phyloP scores from a whole-genome alignment of 805 yeast genomes.

The Candida odintsovae region DNA sequence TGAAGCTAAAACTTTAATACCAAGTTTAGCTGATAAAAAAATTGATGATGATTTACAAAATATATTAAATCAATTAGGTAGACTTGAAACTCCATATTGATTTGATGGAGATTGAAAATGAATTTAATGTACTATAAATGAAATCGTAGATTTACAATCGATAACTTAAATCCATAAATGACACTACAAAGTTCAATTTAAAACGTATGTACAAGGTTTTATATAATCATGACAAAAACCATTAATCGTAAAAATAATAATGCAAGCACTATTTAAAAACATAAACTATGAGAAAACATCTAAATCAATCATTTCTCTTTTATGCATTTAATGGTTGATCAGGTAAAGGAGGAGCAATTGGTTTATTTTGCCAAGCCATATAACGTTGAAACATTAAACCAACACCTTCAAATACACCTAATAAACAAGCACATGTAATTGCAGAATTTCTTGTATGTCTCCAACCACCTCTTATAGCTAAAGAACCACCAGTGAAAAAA shows the following conservation, averaged over 20 bases:
- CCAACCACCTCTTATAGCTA: constrained; percentile 99
- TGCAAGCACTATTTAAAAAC: neutral
- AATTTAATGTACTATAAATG: neutral
- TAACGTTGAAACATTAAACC: constrained; percentile 93
- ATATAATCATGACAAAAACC: neutral
- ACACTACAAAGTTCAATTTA: neutral
- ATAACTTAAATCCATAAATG: too few species aligned
- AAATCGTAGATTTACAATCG: too few species aligned
- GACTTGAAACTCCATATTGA: constrained; percentile 43
- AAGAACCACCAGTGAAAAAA: constrained; percentile 94
- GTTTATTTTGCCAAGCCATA: constrained; percentile 78
- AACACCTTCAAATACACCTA: constrained; percentile 97
- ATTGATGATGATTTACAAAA: constrained; percentile 84
- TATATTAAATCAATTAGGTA: constrained; percentile 79
- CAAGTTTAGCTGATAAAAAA: constrained; percentile 77
- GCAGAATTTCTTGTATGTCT: constrained; percentile 94
- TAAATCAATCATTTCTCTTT: neutral
- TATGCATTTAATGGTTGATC: constrained; percentile 23
- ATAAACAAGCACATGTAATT: constrained; percentile 92
- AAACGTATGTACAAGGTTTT: neutral
- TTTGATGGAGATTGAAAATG: neutral
- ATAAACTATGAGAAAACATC: neutral
- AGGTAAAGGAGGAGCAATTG: constrained; percentile 56
- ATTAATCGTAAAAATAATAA: neutral
- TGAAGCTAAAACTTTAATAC: constrained; percentile 92